A percentile compares a stretch with the other conserved stretches of the same genome.
phyloP scores from a whole-genome alignment of 2,329 filamentous ascomycete species.

The Colletotrichum liriopes region DNA sequence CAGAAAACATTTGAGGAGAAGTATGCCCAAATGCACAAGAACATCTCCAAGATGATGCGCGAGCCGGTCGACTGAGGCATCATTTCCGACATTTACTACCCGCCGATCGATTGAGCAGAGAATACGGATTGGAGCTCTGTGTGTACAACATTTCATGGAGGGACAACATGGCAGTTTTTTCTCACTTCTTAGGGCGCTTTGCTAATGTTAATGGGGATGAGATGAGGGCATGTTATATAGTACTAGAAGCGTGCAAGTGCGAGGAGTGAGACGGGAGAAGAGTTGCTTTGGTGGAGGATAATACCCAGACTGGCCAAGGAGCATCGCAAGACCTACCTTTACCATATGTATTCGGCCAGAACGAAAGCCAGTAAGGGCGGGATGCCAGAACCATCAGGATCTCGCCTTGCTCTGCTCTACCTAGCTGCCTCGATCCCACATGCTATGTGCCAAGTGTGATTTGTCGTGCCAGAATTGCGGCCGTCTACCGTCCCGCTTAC shows the following conservation, averaged over 20 bases:
- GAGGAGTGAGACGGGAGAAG: background rate
- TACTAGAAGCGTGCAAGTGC: background rate
- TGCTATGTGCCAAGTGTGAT: background rate
- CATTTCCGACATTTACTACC: background rate
- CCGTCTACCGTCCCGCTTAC: background rate
- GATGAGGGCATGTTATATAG: constrained; percentile 1
- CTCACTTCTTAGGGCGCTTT: background rate
- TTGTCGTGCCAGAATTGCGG: background rate
- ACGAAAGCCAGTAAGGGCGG: background rate
- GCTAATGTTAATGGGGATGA: constrained; percentile 11
- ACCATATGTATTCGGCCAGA: background rate
- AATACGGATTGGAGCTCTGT: background rate
- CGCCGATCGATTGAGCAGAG: constrained; percentile 1
- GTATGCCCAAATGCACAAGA: constrained; percentile 72
- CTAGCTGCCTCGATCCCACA: background rate
- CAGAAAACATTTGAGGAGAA: constrained; percentile 74
- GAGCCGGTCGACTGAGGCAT: constrained; percentile 53
- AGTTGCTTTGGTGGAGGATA: constrained; percentile 29
- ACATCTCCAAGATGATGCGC: constrained; percentile 69
- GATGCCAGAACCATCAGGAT: background rate
- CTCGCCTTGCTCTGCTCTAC: background rate
- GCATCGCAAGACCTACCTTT: background rate
- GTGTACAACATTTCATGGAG: constrained; percentile 23
- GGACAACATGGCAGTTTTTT: constrained; percentile 7
- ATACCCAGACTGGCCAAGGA: constrained; percentile 40